Percentiles rank a stretch among this genome's conserved stretches.
These are phyloP conservation scores for Lachnellula cervina DNA, from an alignment of 2,329 filamentous ascomycete genomes.

Conservation along the genomic window DNA sequence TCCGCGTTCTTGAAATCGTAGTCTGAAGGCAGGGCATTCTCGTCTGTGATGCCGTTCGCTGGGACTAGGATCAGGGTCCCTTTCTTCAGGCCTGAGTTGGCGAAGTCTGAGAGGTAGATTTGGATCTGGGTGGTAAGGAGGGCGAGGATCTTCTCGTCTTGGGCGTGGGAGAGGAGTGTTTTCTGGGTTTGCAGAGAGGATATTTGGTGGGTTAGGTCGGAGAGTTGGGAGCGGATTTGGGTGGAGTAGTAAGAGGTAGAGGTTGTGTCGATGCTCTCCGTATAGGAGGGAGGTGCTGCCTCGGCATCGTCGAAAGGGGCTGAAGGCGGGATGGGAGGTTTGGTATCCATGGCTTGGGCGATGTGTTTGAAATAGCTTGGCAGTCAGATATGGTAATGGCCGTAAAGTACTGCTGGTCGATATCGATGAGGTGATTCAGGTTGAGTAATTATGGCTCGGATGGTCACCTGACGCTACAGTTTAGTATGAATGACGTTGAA, in stretches of 20 bases:
- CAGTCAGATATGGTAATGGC: background rate
- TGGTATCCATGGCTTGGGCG: constrained; percentile 19
- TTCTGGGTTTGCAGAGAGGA: constrained; percentile 18
- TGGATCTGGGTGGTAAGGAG: constrained; percentile 26
- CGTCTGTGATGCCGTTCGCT: constrained; percentile 14
- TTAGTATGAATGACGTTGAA: background rate
- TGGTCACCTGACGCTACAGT: background rate
- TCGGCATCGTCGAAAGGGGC: constrained; percentile 9
- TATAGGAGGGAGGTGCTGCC: constrained; percentile 23
- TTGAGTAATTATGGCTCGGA: background rate
- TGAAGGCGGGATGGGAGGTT: constrained; percentile 5
- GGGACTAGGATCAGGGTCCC: constrained; percentile 28
- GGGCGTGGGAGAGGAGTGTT: constrained; percentile 19
- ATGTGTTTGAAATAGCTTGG: background rate
- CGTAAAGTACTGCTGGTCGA: background rate
- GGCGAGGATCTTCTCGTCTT: constrained; percentile 25
- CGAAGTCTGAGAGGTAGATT: constrained; percentile 25
- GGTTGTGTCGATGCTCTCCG: constrained; percentile 15
- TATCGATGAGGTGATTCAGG: background rate
- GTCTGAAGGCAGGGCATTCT: constrained; percentile 21
- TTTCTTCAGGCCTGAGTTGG: constrained; percentile 17
- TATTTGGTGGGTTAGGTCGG: constrained; percentile 21
- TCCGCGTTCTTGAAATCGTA: constrained; percentile 20
- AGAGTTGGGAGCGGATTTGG: constrained; percentile 25
- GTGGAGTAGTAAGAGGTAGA: constrained; percentile 19